These are phyloP conservation scores for Tetradesmus lagerheimii DNA, from an alignment of 139 green algal species.

Conservation along the genomic window DNA sequence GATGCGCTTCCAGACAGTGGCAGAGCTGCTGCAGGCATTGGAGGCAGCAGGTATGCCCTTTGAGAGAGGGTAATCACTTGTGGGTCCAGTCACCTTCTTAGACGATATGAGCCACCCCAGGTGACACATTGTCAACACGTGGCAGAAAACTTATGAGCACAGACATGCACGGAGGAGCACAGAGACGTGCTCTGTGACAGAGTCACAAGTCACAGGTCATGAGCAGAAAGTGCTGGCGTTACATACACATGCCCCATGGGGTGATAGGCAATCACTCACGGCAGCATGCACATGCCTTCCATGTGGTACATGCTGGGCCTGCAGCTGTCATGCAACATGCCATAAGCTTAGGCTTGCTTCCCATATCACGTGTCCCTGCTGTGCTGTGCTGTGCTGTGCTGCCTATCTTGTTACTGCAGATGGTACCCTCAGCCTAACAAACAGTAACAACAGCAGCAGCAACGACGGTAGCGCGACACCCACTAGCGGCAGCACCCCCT, in stretches of 20 bases:
- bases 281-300: neutral
- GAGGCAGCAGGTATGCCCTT: slow-evolving; percentile 22
- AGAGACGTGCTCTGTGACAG: no score
- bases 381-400: neutral
- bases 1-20: neutral
- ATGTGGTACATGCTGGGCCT: neutral
- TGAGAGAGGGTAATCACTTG: no score
- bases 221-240: no score
- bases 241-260: no score
- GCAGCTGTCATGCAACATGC: neutral
- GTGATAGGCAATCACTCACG: no score
- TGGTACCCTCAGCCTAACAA: neutral
- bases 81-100: no score
- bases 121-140: no score
- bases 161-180: no score
- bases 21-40: neutral
- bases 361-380: neutral
- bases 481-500: neutral
- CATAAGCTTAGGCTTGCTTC: no score
- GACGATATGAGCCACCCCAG: no score
- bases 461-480: neutral
- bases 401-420: neutral
- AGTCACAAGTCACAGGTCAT: no score
- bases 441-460: slow-evolving; percentile 26
- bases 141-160: no score